These are phyloP conservation scores for Skeletonema costatum DNA, from an alignment of 108 stramenopile genomes.

Conservation along the genomic window DNA sequence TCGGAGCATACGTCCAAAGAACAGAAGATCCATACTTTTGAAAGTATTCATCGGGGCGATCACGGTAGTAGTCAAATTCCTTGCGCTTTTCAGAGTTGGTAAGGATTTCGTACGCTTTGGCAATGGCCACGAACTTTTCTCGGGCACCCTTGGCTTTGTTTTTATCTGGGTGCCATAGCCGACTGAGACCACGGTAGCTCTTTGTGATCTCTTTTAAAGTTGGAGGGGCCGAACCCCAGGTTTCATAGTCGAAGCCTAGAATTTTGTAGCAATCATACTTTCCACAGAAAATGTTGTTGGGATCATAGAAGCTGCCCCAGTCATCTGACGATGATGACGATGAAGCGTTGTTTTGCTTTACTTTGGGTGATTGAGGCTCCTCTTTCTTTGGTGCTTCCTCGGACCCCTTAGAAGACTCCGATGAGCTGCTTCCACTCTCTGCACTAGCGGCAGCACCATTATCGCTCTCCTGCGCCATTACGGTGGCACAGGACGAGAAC, in stretches of 20 bases:
- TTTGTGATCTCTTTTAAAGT: conserved; percentile 74
- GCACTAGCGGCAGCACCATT: background rate
- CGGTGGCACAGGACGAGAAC: background rate
- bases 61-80: conserved; percentile 83
- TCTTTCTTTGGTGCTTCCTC: background rate
- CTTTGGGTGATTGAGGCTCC: background rate
- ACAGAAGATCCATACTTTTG: conserved; percentile 77
- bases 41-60: conserved; percentile 83
- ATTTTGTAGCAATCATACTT: conserved; percentile 89
- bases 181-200: conserved; percentile 70
- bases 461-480: background rate
- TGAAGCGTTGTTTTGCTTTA: background rate
- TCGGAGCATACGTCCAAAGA: conserved; percentile 79
- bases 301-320: conserved; percentile 89
- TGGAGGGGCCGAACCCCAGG: conserved; percentile 61
- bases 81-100: conserved; percentile 64
- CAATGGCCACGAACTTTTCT: conserved; percentile 85
- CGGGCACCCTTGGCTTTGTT: conserved; percentile 77
- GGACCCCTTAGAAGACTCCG: background rate
- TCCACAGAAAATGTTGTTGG: conserved; percentile 84
- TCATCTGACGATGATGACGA: conserved; percentile 28
- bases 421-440: background rate
- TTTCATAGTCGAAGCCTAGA: conserved; percentile 87
- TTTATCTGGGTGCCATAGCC: conserved; percentile 90
- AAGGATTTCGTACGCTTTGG: conserved; percentile 83